These are phyloP conservation scores for Circinella umbellata DNA, from an alignment of 371 early-diverging fungal genomes.

Conservation along the genomic window DNA sequence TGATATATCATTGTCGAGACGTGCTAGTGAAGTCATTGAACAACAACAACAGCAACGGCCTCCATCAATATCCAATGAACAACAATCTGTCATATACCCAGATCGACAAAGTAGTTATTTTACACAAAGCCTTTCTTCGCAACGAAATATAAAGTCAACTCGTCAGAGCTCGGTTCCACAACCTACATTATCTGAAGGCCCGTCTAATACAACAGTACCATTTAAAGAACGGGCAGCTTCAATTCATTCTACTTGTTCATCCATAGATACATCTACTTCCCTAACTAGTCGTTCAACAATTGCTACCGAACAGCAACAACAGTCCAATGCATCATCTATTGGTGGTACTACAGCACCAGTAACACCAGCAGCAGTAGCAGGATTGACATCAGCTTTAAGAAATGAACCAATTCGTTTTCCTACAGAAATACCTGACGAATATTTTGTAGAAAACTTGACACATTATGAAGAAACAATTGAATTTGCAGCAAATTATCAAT, in stretches of 20 bases:
- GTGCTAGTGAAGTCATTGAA: conserved; percentile 4
- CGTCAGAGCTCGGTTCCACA: conserved; percentile 20
- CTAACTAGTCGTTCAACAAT: conserved; percentile 27
- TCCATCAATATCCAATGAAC: conserved; percentile 2
- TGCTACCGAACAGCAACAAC: conserved; percentile 4
- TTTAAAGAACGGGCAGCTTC: conserved; percentile 46
- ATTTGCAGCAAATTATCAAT: conserved; percentile 60
- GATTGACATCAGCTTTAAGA: conserved; percentile 43
- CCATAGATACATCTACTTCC: conserved; percentile 42
- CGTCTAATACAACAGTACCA: conserved; percentile 16
- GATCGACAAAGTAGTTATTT: conserved; percentile 14
- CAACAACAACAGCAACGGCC: conserved; percentile 4
- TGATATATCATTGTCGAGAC: conserved; percentile 5
- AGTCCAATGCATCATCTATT: neutral
- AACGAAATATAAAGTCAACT: conserved; percentile 17
- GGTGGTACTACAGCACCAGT: conserved; percentile 22
- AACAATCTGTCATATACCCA: conserved; percentile 3
- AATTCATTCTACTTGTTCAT: conserved; percentile 50
- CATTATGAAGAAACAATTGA: conserved; percentile 60
- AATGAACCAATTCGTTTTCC: conserved; percentile 62
- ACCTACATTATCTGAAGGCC: conserved; percentile 19
- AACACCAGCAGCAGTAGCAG: conserved; percentile 7
- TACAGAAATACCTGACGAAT: conserved; percentile 37
- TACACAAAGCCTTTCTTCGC: conserved; percentile 21
- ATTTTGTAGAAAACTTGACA: conserved; percentile 61